Evolutionary conservation across 495 filamentous ascomycete species (phyloP), one percentile per base, ranked within the genome.

Genomic region (Hypoxylon cercidicola): DNA sequence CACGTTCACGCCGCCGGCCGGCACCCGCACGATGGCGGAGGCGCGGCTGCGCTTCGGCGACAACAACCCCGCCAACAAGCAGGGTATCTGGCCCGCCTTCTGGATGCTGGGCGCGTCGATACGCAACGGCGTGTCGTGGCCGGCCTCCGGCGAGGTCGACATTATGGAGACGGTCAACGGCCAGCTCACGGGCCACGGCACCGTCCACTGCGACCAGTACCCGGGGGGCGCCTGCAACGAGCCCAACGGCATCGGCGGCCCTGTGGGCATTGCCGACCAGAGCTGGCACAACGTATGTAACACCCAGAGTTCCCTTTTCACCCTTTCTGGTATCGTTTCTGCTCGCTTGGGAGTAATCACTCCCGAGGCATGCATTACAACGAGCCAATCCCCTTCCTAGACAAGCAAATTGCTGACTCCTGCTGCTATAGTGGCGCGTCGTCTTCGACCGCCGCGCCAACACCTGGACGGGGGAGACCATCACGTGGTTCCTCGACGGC

Each of bases 71-170:
- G 39, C 40, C n/a, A 68, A 73, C 15, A 79, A 83, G 68, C 73
- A 78, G 62, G 82, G 82, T 6, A 77, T 84, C 66, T 85, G 82
- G 82, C 82, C 82, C 0, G 82, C 81, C 0, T 85, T 83, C 69
- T 85, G 81, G 82, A 54, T 81, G 28, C 73, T 85, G n/a, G 82
- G 82, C 1, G 52, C 79, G 50, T 64, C 70, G 11, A 66, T 82
- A 32, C 74, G 79, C 4, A 49, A 72, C 21, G 77, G 78, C 0
- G 75, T 69, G 0, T 28, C 34, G 2, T 84, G 82, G 82, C 82
- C 82, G 0, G 70, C 49, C 18, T 81, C 79, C 66, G 82, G 81
- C 47, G 82, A 85, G 75, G 70, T 84, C 61, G 82, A 85, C 58
- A 74, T 81, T 46, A 67, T 85, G 41, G 81, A 85, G 73, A 78